Conservation (phyloP, 2,329 filamentous ascomycete species). For the Nigrograna mackinnonii region DNA sequence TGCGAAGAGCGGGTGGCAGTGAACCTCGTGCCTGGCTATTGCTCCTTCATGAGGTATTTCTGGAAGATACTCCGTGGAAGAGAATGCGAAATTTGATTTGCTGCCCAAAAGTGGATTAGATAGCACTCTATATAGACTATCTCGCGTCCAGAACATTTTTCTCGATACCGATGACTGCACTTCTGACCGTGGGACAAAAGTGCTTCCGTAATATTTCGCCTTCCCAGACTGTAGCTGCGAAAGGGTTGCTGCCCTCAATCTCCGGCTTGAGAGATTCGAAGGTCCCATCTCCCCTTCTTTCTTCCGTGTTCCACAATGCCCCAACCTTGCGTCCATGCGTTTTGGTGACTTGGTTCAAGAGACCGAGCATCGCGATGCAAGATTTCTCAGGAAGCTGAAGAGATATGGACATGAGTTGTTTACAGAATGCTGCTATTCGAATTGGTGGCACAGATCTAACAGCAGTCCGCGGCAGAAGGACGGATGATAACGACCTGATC, state of each 20-base stretch:
- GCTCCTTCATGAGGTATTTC: no score
- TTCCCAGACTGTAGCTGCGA: slow-evolving; percentile 90
- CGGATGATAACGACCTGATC: slow-evolving; percentile 79
- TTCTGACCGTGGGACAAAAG: slow-evolving; percentile 83
- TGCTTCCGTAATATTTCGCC: slow-evolving; percentile 84
- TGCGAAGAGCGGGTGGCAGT: no score
- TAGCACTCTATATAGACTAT: no score
- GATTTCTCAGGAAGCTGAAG: slow-evolving; percentile 93
- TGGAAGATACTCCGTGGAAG: no score
- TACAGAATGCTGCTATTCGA: slow-evolving; percentile 88
- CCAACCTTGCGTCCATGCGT: slow-evolving; percentile 81
- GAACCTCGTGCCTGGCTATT: no score
- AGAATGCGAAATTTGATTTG: no score
- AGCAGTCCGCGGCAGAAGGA: slow-evolving; percentile 76
- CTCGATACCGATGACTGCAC: slow-evolving; percentile 58
- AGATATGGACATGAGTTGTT: slow-evolving; percentile 81
- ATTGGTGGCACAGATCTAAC: slow-evolving; percentile 77
- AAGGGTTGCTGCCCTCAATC: slow-evolving; percentile 87
- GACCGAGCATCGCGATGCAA: slow-evolving; percentile 74
- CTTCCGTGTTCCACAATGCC: slow-evolving; percentile 92
- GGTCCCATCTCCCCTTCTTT: slow-evolving; percentile 85
- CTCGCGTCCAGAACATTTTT: slow-evolving; percentile 33
- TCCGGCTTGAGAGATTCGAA: slow-evolving; percentile 73
- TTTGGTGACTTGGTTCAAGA: slow-evolving; percentile 78
- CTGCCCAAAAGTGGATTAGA: no score